These are phyloP conservation scores for Cenococcum geophilum DNA, from an alignment of 495 filamentous ascomycete species.

Conservation along the genomic window DNA sequence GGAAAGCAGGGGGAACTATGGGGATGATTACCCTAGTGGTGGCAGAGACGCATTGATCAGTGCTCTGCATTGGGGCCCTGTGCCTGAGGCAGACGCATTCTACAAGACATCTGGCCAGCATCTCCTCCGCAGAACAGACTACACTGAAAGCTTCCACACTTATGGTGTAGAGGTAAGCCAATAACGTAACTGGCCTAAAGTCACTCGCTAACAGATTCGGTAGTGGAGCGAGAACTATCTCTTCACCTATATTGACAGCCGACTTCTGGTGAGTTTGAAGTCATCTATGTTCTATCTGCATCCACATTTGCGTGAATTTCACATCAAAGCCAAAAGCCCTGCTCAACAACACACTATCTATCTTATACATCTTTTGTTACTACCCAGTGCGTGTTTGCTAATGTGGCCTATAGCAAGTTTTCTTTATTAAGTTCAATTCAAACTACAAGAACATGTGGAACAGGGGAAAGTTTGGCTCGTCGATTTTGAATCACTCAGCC, in stretches of 20 bases:
- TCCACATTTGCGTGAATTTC: too few species aligned
- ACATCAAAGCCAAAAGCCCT: too few species aligned
- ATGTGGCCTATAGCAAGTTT: constrained; percentile 23
- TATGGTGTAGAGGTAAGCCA: constrained; percentile 24
- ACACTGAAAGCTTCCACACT: constrained; percentile 28
- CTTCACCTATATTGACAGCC: constrained; percentile 32
- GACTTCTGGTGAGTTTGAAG: constrained; percentile 23
- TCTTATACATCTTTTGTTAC: not conserved
- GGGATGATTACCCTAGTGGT: constrained; percentile 22
- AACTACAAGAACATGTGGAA: constrained; percentile 25
- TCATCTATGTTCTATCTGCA: too few species aligned
- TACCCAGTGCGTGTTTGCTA: not conserved
- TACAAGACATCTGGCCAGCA: constrained; percentile 27
- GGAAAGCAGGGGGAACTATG: constrained; percentile 30
- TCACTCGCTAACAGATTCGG: constrained; percentile 1
- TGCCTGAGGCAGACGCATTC: constrained; percentile 23
- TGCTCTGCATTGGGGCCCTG: constrained; percentile 32
- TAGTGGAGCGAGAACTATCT: constrained; percentile 32
- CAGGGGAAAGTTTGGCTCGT: constrained; percentile 20
- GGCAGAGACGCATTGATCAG: constrained; percentile 28
- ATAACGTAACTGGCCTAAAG: not conserved
- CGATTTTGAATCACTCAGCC: constrained; percentile 21
- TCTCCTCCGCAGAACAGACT: constrained; percentile 23
- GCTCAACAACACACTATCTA: not conserved
- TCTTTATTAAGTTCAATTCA: constrained; percentile 30